Evolutionary conservation across 306 rosid genomes (phyloP), one percentile per base, ranked within the genome.

Genomic region (Oxytropis ochrocephala): DNA sequence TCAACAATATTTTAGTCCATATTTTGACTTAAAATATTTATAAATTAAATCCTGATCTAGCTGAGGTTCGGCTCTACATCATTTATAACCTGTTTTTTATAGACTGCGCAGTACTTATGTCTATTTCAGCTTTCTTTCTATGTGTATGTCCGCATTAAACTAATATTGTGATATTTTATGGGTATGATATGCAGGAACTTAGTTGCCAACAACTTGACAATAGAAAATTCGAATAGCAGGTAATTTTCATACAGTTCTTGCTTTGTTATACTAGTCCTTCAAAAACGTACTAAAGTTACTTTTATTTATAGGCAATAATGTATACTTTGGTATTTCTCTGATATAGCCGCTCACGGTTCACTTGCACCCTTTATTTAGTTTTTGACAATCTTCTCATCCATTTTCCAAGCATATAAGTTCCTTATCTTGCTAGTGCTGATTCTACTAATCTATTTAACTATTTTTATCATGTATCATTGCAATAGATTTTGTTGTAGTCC

Each of bases 171-270:
- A 74, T 59, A 61, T 33, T 33, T 33, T 60, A 74, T 67, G 64
- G 57, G 38, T 68, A 36, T 76, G 52, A 18, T 43, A 49, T 81
- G 78, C 93, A 92, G 96, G 54, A 92, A 90, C 72, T 66, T 85
- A 36, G 96, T 92, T 11, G 95, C 84, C 72, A 92, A 89, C 93
- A 85, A 86, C 80, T 84, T 92, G 52, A 83, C 85, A 8, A 29
- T 82, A 56, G 86, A 69, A 5, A 54, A 70, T 57, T 83, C 85
- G 61, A 71, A 54, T 66, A 83, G 60, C 89, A 78, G 98, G 98
- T 92, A 47, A 79, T 12, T 75, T 32, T 70, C 9, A 8, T 65
- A 5, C 30, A 36, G 5, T 44, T 29, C 18, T 8, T 11, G 33
- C 10, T 59, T 35, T 33, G 4, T 67, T 67, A 69, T 42, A 35